Evolutionary conservation across 2,329 filamentous ascomycete species (phyloP).

Genomic region (Thermothelomyces thermophilus): DNA sequence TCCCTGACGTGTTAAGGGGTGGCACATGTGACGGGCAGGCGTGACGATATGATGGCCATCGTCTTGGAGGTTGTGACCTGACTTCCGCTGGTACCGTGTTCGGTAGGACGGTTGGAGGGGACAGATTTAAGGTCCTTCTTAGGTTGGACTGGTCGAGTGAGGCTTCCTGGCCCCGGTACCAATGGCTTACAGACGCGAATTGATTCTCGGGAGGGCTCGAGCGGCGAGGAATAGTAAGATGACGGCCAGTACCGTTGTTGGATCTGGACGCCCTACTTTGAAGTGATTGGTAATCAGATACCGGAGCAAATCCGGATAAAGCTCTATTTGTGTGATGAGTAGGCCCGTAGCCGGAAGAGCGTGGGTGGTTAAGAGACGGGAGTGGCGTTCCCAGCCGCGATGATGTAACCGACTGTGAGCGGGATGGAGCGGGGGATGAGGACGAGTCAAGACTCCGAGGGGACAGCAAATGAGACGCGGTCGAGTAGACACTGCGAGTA

Average conservation of each 20-base stretch:
- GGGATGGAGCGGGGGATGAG: background rate
- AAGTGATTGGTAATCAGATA: background rate
- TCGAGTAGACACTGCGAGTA: conserved; percentile 18
- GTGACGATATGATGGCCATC: background rate
- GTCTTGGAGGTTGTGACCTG: background rate
- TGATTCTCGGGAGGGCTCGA: background rate
- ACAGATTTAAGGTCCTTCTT: background rate
- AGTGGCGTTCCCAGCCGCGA: background rate
- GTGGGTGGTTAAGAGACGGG: background rate
- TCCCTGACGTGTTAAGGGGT: background rate
- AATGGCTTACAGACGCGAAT: background rate
- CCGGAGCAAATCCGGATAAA: background rate
- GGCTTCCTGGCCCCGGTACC: background rate
- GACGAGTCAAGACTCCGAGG: conserved; percentile 13
- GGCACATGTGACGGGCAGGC: background rate
- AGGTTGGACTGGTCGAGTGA: background rate
- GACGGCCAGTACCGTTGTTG: background rate
- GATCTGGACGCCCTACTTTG: background rate
- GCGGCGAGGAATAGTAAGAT: background rate
- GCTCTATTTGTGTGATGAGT: background rate
- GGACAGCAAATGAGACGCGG: conserved; percentile 19
- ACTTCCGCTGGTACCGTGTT: background rate
- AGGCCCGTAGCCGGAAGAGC: conserved; percentile 4
- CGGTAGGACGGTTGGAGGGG: background rate
- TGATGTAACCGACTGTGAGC: background rate